Percentiles rank a stretch among this genome's conserved stretches.
These are phyloP conservation scores for Microcera coccophila DNA, from an alignment of 2,329 filamentous ascomycete species.

Conservation along the genomic window DNA sequence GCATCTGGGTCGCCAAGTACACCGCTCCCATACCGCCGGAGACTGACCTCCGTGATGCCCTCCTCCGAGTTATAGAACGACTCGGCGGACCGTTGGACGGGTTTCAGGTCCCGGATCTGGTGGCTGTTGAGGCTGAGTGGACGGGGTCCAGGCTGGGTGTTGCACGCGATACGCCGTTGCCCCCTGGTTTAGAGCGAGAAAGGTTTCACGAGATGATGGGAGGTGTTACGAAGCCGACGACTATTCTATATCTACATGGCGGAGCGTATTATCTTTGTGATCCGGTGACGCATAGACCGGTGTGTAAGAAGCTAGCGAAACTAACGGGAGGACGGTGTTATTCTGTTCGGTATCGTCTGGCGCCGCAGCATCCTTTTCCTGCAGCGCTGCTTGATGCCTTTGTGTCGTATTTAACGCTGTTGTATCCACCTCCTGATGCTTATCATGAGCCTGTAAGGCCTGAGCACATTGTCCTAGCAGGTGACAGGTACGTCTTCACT, in stretches of 20 bases:
- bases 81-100: constrained; percentile 16
- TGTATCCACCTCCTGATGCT: constrained; percentile 66
- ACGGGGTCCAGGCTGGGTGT: constrained; percentile 63
- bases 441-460: constrained; percentile 63
- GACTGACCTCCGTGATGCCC: constrained; percentile 51
- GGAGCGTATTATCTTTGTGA: constrained; percentile 72
- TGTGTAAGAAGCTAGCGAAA: constrained; percentile 60
- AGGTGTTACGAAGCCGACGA: constrained; percentile 60
- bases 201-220: constrained; percentile 65
- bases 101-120: constrained; percentile 34
- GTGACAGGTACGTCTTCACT: constrained; percentile 53
- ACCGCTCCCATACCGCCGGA: constrained; percentile 57
- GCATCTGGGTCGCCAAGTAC: constrained; percentile 75
- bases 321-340: constrained; percentile 65
- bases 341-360: constrained; percentile 69
- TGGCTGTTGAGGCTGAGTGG: constrained; percentile 68
- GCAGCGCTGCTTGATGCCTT: constrained; percentile 69
- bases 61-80: constrained; percentile 51
- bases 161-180: constrained; percentile 46
- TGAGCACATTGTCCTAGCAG: constrained; percentile 64
- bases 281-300: constrained; percentile 60
- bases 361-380: constrained; percentile 72
- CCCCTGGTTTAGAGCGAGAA: constrained; percentile 56
- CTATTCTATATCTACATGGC: constrained; percentile 71
- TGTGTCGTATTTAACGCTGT: constrained; percentile 65